phyloP scores from a whole-genome alignment of 148 eudicot genomes.

The Limonium bicolor region DNA sequence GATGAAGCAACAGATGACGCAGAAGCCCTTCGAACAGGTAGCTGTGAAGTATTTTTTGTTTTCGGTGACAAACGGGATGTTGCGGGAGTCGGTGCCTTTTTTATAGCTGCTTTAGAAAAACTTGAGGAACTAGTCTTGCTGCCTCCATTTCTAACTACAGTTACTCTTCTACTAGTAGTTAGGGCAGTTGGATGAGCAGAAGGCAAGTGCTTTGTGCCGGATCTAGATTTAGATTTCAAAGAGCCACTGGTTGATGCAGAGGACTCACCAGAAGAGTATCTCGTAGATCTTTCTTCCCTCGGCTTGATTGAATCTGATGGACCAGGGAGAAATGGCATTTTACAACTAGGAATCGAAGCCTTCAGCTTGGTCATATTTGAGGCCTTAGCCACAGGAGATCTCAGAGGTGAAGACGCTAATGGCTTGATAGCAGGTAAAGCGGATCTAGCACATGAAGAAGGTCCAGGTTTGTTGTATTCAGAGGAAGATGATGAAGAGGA shows the following conservation, averaged over 20 bases:
- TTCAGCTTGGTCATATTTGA: conserved; percentile 5
- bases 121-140: conserved; percentile 11
- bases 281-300: conserved; percentile 6
- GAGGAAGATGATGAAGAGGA: not conserved
- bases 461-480: not conserved
- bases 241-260: conserved; percentile 7
- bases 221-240: conserved; percentile 10
- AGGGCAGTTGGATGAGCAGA: conserved; percentile 12
- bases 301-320: conserved; percentile 4
- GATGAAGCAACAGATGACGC: conserved; percentile 9
- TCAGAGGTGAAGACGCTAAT: conserved; percentile 2
- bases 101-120: conserved; percentile 12
- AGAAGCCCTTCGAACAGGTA: conserved; percentile 15
- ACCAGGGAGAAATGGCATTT: conserved; percentile 7
- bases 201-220: conserved; percentile 12
- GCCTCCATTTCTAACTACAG: conserved; percentile 12
- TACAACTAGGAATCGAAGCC: not conserved
- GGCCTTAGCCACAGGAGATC: conserved; percentile 8
- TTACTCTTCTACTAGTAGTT: conserved; percentile 7
- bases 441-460: conserved; percentile 7
- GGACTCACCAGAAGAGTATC: conserved; percentile 1
- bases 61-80: conserved; percentile 14
- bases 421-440: conserved; percentile 4
- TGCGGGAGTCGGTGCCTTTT: conserved; percentile 14
- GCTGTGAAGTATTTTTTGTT: conserved; percentile 15